These are phyloP conservation scores for Arthrobotrys pseudoclavata DNA, from an alignment of 2,329 filamentous ascomycete genomes.

Conservation along the genomic window DNA sequence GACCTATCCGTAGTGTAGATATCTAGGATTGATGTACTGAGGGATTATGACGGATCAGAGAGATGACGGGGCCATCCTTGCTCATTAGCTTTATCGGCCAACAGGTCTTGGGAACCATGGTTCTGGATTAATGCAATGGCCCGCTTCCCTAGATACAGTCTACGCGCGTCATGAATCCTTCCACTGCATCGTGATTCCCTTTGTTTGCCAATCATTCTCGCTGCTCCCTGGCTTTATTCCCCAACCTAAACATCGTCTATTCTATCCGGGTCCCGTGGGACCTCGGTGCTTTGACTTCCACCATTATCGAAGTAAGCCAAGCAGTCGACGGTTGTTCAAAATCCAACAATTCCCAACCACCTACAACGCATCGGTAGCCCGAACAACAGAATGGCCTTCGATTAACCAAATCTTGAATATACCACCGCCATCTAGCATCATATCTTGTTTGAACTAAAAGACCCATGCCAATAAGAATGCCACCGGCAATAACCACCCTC, in stretches of 20 bases:
- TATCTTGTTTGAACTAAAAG: background rate
- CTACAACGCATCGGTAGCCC: slow-evolving; percentile 16
- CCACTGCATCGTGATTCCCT: background rate
- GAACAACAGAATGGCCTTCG: background rate
- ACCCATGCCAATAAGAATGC: slow-evolving; percentile 1
- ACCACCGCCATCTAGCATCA: background rate
- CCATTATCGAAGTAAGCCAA: background rate
- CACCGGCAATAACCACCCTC: slow-evolving; percentile 21
- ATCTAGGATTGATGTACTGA: background rate
- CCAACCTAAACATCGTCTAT: background rate
- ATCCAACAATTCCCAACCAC: slow-evolving; percentile 40
- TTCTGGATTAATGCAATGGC: slow-evolving; percentile 8
- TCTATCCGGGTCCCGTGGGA: background rate
- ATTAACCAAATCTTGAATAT: background rate
- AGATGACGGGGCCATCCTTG: slow-evolving; percentile 21
- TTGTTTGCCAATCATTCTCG: background rate
- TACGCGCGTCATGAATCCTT: slow-evolving; percentile 4
- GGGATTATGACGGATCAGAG: background rate
- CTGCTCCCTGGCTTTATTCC: background rate
- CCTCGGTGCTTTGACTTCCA: background rate
- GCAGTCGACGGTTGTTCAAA: slow-evolving; percentile 6
- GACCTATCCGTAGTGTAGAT: too few species aligned
- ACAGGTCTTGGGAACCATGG: slow-evolving; percentile 23
- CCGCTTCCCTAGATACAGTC: background rate
- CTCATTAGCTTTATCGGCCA: slow-evolving; percentile 1